Evolutionary conservation across 192 early-diverging fungal species (phyloP).

Genomic region (Coemansia sp.): DNA sequence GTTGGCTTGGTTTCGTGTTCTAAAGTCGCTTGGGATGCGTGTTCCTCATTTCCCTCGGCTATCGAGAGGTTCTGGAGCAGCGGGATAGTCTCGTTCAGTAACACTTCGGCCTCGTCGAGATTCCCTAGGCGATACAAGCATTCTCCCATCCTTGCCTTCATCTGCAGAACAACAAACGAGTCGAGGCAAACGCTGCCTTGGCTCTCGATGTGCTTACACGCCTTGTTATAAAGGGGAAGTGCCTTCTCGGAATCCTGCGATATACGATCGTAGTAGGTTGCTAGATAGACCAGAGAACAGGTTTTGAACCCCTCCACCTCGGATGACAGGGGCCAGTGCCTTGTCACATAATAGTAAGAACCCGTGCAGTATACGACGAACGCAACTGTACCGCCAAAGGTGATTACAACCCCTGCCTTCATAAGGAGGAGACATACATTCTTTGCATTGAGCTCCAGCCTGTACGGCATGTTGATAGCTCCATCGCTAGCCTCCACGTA

Average conservation of each 20-base stretch:
- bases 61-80: neutral
- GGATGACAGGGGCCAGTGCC: constrained; percentile 27
- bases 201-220: constrained; percentile 16
- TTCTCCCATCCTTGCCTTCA: constrained; percentile 35
- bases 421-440: constrained; percentile 14
- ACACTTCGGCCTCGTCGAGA: constrained; percentile 6
- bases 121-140: constrained; percentile 24
- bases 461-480: neutral
- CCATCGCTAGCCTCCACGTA: constrained; percentile 10
- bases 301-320: constrained; percentile 15
- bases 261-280: constrained; percentile 35
- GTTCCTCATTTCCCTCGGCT: neutral
- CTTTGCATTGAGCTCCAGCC: constrained; percentile 16
- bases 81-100: constrained; percentile 16
- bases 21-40: neutral
- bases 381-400: constrained; percentile 16
- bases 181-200: constrained; percentile 2
- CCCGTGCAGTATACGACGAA: constrained; percentile 21
- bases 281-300: constrained; percentile 31
- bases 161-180: constrained; percentile 24
- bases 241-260: constrained; percentile 18
- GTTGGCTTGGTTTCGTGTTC: neutral
- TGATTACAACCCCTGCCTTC: constrained; percentile 10
- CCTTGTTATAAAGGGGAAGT: constrained; percentile 21
- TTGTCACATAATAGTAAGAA: constrained; percentile 29